Percentiles rank a stretch among this genome's conserved stretches.
Conservation (phyloP, 2,329 filamentous ascomycete genomes). For the Epichloe sp. region DNA sequence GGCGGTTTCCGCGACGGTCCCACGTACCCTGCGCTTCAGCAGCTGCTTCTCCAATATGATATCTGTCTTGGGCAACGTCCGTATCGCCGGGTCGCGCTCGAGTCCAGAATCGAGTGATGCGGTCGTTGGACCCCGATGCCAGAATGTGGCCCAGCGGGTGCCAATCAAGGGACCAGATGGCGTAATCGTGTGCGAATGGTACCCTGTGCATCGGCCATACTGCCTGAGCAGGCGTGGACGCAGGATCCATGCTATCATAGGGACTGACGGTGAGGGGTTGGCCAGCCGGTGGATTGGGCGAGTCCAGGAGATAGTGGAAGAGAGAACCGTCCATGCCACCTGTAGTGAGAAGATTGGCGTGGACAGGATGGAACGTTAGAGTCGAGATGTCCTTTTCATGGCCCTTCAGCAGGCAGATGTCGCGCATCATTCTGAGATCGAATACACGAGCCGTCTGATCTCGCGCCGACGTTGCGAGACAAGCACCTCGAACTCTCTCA, state of each 20-base stretch:
- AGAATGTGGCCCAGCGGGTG: conserved; percentile 92
- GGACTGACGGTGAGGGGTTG: conserved; percentile 61
- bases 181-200: conserved; percentile 81
- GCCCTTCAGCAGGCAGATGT: conserved; percentile 83
- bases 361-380: conserved; percentile 84
- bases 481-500: conserved; percentile 69
- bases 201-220: conserved; percentile 84
- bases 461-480: conserved; percentile 82
- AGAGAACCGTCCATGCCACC: conserved; percentile 83
- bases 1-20: conserved; percentile 65
- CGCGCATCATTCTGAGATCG: conserved; percentile 95
- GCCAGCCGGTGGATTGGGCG: conserved; percentile 73
- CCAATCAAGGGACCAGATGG: conserved; percentile 97
- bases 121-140: conserved; percentile 89
- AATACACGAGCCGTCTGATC: conserved; percentile 91
- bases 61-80: conserved; percentile 78
- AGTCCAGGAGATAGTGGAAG: conserved; percentile 89
- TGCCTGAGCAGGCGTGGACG: conserved; percentile 72
- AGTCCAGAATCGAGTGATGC: conserved; percentile 94
- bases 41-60: conserved; percentile 87
- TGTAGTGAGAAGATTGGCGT: conserved; percentile 77
- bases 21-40: conserved; percentile 93
- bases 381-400: conserved; percentile 95
- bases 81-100: conserved; percentile 76
- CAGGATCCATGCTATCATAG: conserved; percentile 72